Evolutionary conservation across 2,329 filamentous ascomycete species (phyloP).

Genomic region (Penicillium sp.): DNA sequence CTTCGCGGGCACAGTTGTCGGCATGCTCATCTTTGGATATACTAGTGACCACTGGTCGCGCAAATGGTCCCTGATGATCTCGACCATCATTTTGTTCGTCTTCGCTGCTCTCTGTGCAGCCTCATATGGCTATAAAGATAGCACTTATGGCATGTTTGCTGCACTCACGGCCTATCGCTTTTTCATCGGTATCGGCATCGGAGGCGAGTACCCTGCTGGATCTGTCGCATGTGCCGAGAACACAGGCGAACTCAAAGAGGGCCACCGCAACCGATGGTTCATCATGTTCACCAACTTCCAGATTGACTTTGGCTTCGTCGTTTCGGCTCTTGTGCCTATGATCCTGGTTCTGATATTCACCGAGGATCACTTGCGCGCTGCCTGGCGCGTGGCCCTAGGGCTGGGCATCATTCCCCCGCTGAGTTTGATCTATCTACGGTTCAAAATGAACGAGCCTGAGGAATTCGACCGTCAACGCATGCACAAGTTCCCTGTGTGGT

Average conservation of each 20-base stretch:
- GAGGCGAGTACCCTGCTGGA: conserved; percentile 56
- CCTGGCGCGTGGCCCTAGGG: conserved; percentile 78
- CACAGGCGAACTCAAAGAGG: conserved; percentile 72
- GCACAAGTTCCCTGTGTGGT: conserved; percentile 53
- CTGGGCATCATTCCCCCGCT: conserved; percentile 74
- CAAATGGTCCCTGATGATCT: conserved; percentile 73
- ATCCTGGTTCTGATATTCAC: conserved; percentile 57
- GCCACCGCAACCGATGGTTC: conserved; percentile 85
- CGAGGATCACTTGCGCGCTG: conserved; percentile 62
- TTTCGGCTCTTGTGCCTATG: conserved; percentile 72
- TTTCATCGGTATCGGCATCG: conserved; percentile 75
- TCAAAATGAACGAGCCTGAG: conserved; percentile 72
- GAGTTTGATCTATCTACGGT: conserved; percentile 63
- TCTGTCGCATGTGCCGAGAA: conserved; percentile 80
- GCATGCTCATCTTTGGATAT: conserved; percentile 75
- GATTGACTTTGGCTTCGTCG: conserved; percentile 79
- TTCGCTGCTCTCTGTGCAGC: conserved; percentile 77
- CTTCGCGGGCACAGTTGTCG: conserved; percentile 80
- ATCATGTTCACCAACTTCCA: conserved; percentile 85
- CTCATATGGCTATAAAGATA: conserved; percentile 69
- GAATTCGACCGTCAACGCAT: conserved; percentile 69
- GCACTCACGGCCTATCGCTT: conserved; percentile 79
- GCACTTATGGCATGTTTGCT: conserved; percentile 66
- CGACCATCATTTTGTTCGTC: conserved; percentile 76
- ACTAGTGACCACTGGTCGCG: conserved; percentile 79